Base-by-base conservation (phyloP, 805 yeast genomes). In the Monosporozyma servazzii region DNA sequence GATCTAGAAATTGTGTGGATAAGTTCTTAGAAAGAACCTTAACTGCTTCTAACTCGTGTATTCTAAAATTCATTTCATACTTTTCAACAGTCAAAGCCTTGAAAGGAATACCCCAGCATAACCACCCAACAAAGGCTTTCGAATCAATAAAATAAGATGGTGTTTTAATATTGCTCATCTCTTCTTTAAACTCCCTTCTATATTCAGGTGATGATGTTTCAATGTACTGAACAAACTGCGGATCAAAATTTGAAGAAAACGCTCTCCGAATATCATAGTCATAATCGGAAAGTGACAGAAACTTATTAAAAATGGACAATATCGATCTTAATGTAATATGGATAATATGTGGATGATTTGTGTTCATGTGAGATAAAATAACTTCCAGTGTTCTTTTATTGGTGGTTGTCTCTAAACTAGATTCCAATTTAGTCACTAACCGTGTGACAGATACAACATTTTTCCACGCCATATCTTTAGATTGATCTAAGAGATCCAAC, bases 61-160 rank as follows among this genome's bases (percentile, higher is more conserved):
- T 68, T 15, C 61, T 68, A 18, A 84, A 68, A 9, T 52, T 50
- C 13, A 59, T 42, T 3, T 70, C 70, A 17, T 81, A 68, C 2
- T 51, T 41, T 1, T 17, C 48, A 15, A 59, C 30, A 11, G 52
- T 56, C 23, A 63, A 49, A 4, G 76, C 89, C 20, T 64, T 62
- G 67, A 83, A 62, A 0, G 68, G 56, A 21, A 78, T 68, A 15
- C 82, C 86, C 96, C 96, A 88, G 49, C 83, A 83, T 15, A 86
- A 67, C 80, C 89, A 85, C 0, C 95, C 93, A 10, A 72, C 70
- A 59, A 71, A 74, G 2, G 76, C 69, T 49, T 75, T 76, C 31
- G 75, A 76, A 59, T 84, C 89, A 56, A 84, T 73, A 59, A 69
- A 88, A 56, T 73, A 82, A 1, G 56, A 58, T 2, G 86, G 85